Base-by-base conservation (phyloP, 2,329 filamentous ascomycete genomes). In the Coniochaeta pulveracea region DNA sequence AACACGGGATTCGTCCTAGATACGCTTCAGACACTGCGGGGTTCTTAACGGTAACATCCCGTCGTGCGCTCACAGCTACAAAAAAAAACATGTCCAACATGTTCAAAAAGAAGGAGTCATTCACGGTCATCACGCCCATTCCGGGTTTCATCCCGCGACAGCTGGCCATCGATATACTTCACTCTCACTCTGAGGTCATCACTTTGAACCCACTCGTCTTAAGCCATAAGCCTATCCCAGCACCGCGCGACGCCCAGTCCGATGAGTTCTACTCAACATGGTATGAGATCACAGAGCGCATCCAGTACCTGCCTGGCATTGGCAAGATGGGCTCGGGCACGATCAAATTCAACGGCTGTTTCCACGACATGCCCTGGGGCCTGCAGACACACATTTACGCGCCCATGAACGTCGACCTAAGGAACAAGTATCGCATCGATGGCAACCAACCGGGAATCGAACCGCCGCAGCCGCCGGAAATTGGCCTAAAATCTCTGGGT, bases 231-330 rank as follows among this genome's bases (percentile, higher is more conserved):
- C 58, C 73, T 38, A 78, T 81, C 50, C 62, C 74, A 34, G 75
- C 78, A 2, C 78, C 78, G 18, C 76, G 75, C 56, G 65, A 78
- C 55, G 76, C 77, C 41, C 67, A 73, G 36, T 60, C 74, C 43
- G 78, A 83, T 54, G 78, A 83, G 54, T 83, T 68, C 56, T 83
- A 79, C 55, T 74, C 74, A 40, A 79, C 77, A 19, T 83, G 78
- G 78, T 83, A 83, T 52, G 76, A 82, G 54, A 81, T 83, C 47
- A 69, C 60, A 37, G 69, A 83, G 61, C 69, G 75, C 46, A 76
- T 83, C 38, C 76, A 80, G 49, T 72, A 75, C 44, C 57, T 81
- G 5, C 77, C 78, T 1, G 78, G 78, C 21, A 57, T 80, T 35
- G 77, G 77, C 43, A 73, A 63, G 54, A 63, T 78, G 38, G 76